Conservation (phyloP, 495 filamentous ascomycete species). For the Schizothecium vesticola region DNA sequence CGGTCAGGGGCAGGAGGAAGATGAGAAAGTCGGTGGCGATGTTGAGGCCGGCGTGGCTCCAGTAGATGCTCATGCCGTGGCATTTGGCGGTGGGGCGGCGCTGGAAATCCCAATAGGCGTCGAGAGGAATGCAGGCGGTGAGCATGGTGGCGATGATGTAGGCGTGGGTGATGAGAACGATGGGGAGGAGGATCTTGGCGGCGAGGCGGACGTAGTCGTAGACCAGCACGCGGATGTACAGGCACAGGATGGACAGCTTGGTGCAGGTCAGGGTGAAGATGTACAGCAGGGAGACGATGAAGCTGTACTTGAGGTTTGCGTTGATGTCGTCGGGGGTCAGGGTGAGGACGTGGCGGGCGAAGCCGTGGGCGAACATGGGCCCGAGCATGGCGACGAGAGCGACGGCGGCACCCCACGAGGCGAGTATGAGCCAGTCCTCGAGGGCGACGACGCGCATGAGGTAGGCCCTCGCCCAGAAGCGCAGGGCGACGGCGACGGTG, state of each 20-base stretch:
- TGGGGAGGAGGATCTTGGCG: conserved; percentile 12
- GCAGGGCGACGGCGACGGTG: not conserved
- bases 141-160: conserved; percentile 23
- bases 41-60: conserved; percentile 30
- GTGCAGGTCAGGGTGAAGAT: conserved; percentile 19
- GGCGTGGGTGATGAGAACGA: conserved; percentile 24
- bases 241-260: conserved; percentile 40
- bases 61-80: conserved; percentile 31
- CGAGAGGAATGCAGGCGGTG: conserved; percentile 28
- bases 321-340: not conserved
- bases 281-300: conserved; percentile 18
- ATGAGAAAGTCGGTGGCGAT: conserved; percentile 36
- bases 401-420: not conserved
- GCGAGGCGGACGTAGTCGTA: conserved; percentile 12
- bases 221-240: conserved; percentile 40
- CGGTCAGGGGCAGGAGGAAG: conserved; percentile 41
- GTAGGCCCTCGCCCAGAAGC: conserved; percentile 4
- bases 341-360: not conserved
- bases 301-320: conserved; percentile 2
- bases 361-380: not conserved
- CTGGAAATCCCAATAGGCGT: conserved; percentile 23
- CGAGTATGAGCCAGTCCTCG: conserved; percentile 9
- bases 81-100: conserved; percentile 22
- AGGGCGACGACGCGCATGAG: conserved; percentile 5
- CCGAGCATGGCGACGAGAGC: not conserved